Percentiles rank a stretch among this genome's conserved stretches.
These are phyloP conservation scores for Ophiostoma pallidulum DNA, from an alignment of 2,329 filamentous ascomycete species.

Conservation along the genomic window DNA sequence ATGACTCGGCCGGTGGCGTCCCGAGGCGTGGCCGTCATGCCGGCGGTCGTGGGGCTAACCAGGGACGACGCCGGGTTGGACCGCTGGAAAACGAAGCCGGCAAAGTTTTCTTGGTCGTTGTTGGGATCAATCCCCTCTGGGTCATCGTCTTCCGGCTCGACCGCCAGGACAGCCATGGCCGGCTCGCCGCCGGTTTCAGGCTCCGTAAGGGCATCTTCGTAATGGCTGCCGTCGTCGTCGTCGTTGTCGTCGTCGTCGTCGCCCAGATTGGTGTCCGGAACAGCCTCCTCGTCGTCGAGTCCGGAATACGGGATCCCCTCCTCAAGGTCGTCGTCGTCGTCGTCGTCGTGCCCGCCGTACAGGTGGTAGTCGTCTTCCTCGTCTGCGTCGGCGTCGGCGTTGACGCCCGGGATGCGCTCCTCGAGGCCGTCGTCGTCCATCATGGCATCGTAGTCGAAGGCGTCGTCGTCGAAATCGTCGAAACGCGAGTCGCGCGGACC, in stretches of 20 bases:
- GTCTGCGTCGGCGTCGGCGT: constrained; percentile 28
- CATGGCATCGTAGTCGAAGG: constrained; percentile 53
- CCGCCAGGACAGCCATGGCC: too few species aligned
- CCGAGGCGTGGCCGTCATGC: constrained; percentile 42
- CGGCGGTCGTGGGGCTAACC: constrained; percentile 39
- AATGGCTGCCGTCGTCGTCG: too few species aligned
- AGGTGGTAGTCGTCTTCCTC: constrained; percentile 35
- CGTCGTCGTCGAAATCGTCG: constrained; percentile 54
- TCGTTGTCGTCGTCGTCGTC: too few species aligned
- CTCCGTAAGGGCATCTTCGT: too few species aligned
- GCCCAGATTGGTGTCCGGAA: too few species aligned
- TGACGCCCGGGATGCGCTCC: constrained; percentile 53
- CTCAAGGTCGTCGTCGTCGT: too few species aligned
- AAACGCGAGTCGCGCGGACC: constrained; percentile 41
- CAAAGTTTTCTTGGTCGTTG: constrained; percentile 51
- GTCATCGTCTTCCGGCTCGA: constrained; percentile 18
- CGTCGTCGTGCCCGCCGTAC: constrained; percentile 50
- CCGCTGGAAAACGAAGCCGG: constrained; percentile 48
- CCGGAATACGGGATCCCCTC: too few species aligned
- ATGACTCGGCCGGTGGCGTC: constrained; percentile 46
- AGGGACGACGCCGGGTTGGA: constrained; percentile 43
- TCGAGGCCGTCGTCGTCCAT: constrained; percentile 57
- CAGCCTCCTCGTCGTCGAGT: too few species aligned
- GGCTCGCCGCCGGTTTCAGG: constrained; percentile 8
- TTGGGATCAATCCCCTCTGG: constrained; percentile 35